Evolutionary conservation across 2,329 filamentous ascomycete genomes (phyloP).

Genomic region (Trichoderma polysporum): DNA sequence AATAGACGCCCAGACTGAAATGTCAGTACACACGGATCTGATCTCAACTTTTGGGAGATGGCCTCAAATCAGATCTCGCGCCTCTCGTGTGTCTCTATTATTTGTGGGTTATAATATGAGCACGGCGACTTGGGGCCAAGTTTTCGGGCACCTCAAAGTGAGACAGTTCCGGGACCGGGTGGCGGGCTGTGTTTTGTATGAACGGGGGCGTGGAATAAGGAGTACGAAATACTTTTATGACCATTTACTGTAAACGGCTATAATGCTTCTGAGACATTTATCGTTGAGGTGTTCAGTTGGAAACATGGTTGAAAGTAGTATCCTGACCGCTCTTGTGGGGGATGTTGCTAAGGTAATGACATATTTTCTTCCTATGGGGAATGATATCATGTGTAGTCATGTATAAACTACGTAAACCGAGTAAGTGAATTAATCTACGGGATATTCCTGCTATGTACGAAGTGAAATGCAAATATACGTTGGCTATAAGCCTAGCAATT

Average conservation of each 20-base stretch:
- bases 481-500: no score
- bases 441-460: no score
- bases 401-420: no score
- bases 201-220: no score
- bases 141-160: not conserved
- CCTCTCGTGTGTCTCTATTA: not conserved
- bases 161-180: not conserved
- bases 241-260: not conserved
- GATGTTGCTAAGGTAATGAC: no score
- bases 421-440: no score
- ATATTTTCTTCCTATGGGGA: no score
- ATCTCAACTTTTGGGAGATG: not conserved
- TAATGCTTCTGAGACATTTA: not conserved
- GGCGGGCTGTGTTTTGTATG: not conserved
- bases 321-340: no score
- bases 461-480: no score
- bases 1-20: not conserved
- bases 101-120: not conserved
- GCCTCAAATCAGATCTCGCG: not conserved
- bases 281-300: not conserved
- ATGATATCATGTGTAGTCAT: no score
- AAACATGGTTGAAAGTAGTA: no score
- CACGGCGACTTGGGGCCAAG: not conserved
- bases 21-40: not conserved
- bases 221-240: no score